phyloP scores from a whole-genome alignment of 352 stramenopile species.

The Phytophthora palmivora region DNA sequence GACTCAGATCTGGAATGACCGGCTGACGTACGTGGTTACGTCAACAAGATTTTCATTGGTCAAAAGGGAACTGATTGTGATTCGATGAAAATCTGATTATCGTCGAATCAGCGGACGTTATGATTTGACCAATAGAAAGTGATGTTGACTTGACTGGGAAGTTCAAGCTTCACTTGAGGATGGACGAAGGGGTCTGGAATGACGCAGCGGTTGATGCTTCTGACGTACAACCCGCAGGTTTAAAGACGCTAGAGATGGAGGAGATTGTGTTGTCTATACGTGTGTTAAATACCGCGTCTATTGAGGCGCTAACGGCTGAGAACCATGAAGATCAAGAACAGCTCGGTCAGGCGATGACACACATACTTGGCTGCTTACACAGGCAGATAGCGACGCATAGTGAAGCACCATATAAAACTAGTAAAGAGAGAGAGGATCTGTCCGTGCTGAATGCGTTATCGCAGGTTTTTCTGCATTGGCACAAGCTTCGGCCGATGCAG shows the following conservation, averaged over 20 bases:
- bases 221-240: neutral
- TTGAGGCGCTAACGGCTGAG: conserved; percentile 11
- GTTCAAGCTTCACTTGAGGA: conserved; percentile 20
- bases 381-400: conserved; percentile 8
- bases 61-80: too few relatives aligned
- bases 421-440: conserved; percentile 6
- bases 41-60: conserved; percentile 17
- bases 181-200: conserved; percentile 4
- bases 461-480: conserved; percentile 34
- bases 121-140: neutral
- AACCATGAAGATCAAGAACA: conserved; percentile 3
- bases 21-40: neutral
- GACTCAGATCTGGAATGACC: conserved; percentile 1
- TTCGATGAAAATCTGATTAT: neutral
- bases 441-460: conserved; percentile 2
- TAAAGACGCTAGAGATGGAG: conserved; percentile 21
- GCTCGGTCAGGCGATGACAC: conserved; percentile 17
- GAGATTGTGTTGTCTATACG: conserved; percentile 14
- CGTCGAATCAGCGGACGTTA: too few relatives aligned
- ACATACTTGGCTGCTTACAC: conserved; percentile 27
- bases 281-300: conserved; percentile 10
- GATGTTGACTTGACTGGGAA: conserved; percentile 18
- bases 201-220: neutral
- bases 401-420: neutral
- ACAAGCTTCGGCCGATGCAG: conserved; percentile 24